Percentiles rank a stretch among this genome's conserved stretches.
Conservation (phyloP, 2,329 filamentous ascomycete species). For the Acrocalymma vagum region DNA sequence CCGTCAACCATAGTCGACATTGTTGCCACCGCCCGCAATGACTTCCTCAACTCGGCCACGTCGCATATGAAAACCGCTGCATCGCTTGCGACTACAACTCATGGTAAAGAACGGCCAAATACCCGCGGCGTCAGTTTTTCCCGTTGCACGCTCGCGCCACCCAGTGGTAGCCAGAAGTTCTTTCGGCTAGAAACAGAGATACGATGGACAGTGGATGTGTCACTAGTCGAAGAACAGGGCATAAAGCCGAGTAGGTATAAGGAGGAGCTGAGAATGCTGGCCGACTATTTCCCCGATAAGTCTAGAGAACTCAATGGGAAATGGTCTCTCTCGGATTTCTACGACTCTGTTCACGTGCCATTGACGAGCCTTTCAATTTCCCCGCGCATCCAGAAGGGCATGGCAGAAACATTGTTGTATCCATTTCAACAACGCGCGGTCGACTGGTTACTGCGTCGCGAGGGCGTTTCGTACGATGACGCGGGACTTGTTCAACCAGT, state of each 20-base stretch:
- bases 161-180: conserved; percentile 3
- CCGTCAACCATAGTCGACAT: too few species aligned
- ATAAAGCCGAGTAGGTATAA: conserved; percentile 22
- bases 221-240: conserved; percentile 33
- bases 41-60: conserved; percentile 24
- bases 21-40: conserved; percentile 22
- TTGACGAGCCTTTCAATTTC: conserved; percentile 48
- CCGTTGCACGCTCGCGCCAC: conserved; percentile 27
- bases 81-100: conserved; percentile 22
- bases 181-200: conserved; percentile 34
- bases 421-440: conserved; percentile 77
- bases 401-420: conserved; percentile 61
- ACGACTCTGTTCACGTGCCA: conserved; percentile 73
- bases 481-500: conserved; percentile 20
- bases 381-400: conserved; percentile 34
- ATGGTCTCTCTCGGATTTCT: conserved; percentile 69
- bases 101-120: conserved; percentile 27
- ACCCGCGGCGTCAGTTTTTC: conserved; percentile 35
- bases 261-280: conserved; percentile 35
- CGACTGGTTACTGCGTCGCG: conserved; percentile 73
- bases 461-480: conserved; percentile 63
- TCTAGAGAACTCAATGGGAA: conserved; percentile 20
- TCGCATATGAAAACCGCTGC: conserved; percentile 30
- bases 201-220: conserved; percentile 36
- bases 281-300: conserved; percentile 28